Conservation (phyloP, 2,329 filamentous ascomycete genomes). For the Fusarium nurragi region DNA sequence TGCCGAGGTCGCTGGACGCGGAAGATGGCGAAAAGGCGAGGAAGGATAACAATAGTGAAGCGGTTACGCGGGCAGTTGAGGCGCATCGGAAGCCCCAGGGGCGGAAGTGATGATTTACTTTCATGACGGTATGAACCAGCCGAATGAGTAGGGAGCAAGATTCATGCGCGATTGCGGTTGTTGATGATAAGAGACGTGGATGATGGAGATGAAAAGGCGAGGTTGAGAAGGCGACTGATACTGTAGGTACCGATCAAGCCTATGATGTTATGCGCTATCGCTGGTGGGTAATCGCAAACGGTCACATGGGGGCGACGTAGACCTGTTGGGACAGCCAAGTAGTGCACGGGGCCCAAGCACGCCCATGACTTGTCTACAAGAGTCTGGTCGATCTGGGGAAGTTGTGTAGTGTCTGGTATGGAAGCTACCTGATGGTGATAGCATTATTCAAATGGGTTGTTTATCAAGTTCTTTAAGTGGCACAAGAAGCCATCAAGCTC, state of each 20-base stretch:
- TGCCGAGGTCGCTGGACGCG: conserved; percentile 47
- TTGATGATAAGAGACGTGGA: background rate
- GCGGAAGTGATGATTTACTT: conserved; percentile 25
- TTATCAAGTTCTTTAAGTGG: background rate
- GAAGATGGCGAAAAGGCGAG: conserved; percentile 65
- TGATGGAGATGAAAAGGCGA: conserved; percentile 14
- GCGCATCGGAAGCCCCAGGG: conserved; percentile 51
- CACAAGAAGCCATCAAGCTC: background rate
- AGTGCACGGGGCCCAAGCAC: conserved; percentile 16
- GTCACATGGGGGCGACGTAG: conserved; percentile 30
- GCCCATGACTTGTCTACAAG: conserved; percentile 1
- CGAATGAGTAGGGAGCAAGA: background rate
- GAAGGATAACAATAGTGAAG: conserved; percentile 71
- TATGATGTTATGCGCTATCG: conserved; percentile 46
- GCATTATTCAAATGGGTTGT: background rate
- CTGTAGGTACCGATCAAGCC: conserved; percentile 22
- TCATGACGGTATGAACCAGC: conserved; percentile 37
- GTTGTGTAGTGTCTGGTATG: background rate
- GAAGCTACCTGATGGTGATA: background rate
- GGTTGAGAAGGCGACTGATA: conserved; percentile 29
- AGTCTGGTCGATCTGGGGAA: conserved; percentile 4
- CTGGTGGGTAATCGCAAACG: conserved; percentile 20
- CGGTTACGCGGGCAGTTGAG: conserved; percentile 71
- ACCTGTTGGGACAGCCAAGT: conserved; percentile 25
- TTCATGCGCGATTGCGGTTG: conserved; percentile 7